Evolutionary conservation across 2,329 filamentous ascomycete genomes (phyloP).

Genomic region (Pseudocercospora crystallina): DNA sequence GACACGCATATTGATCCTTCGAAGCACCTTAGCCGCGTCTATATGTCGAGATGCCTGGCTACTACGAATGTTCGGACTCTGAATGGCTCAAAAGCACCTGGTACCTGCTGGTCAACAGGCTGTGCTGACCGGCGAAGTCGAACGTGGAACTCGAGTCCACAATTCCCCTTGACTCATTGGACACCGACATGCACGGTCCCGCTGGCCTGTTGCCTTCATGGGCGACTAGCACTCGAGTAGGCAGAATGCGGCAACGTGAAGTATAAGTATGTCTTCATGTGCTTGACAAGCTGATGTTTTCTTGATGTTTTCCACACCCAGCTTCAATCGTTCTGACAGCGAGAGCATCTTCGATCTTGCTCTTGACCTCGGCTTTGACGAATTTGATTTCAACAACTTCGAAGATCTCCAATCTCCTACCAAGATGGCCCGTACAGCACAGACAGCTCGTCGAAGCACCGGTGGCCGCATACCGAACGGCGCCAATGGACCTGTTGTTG

Average conservation of each 20-base stretch:
- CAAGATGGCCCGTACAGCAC: constrained; percentile 22
- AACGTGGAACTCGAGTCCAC: not conserved
- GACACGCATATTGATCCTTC: constrained; percentile 1
- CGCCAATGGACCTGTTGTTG: constrained; percentile 15
- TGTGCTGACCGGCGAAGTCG: not conserved
- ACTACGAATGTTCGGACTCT: not conserved
- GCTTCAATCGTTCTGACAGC: constrained; percentile 1
- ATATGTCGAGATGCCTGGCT: not conserved
- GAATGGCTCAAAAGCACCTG: not conserved
- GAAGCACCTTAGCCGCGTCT: not conserved
- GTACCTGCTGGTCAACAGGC: too few species aligned
- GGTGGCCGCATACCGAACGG: constrained; percentile 2
- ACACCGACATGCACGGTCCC: not conserved
- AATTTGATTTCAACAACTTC: not conserved
- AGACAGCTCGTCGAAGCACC: constrained; percentile 19
- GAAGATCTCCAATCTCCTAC: not conserved
- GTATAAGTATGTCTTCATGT: not conserved
- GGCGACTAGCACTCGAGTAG: not conserved
- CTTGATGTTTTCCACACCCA: not conserved
- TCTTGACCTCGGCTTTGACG: not conserved
- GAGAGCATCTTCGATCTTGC: not conserved
- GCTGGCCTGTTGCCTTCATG: not conserved
- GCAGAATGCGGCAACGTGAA: not conserved
- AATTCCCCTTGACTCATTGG: not conserved
- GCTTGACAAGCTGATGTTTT: not conserved